Base-by-base conservation (phyloP, 345 rosid species). In the Camelina neglecta region DNA sequence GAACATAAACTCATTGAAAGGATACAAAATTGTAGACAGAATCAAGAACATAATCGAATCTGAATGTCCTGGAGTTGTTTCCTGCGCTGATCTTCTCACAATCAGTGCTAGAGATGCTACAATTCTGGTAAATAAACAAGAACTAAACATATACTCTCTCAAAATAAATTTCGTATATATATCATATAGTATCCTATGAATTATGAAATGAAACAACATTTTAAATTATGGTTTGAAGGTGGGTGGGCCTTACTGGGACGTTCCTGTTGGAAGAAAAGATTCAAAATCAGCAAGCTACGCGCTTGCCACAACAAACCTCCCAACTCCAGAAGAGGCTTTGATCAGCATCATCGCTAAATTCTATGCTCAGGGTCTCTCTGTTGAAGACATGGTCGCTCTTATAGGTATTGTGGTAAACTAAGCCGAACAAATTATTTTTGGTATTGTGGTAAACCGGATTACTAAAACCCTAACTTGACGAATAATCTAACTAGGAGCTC, bases 201-300 rank as follows among this genome's bases (percentile, higher is more conserved):
- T 13, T 44, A 65, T 33, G 49, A 33, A 65, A 35, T n/a, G 0
- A 4, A 35, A 11, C 1, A 53, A 13, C 42, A 29, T 11, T 6
- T 20, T 11, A 6, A 33, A 38, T 15, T 38, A 8, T 44, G 33
- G 47, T 67, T 42, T 26, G 65, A 81, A 91, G 97, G 97, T 93
- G 56, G 97, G 97, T 31, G 98, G 97, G 57, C 96, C 98, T 21
- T 86, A 89, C 53, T 94, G 98, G 98, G 92, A 92, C 67, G 96
- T 94, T 79, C 96, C 92, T 3, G 77, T 92, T 35, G 97, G 98
- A 75, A 90, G 98, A 82, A 94, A 89, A 71, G 98, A 94, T 82
- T 90, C 98, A 6, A 94, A 64, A 62, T 86, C 89, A 12, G 95
- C 97, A 31, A 79, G 86, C 74, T 75, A 57, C 7, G 92, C 74